phyloP scores from a whole-genome alignment of 2,329 filamentous ascomycete species.

The Ampelomyces quisqualis region DNA sequence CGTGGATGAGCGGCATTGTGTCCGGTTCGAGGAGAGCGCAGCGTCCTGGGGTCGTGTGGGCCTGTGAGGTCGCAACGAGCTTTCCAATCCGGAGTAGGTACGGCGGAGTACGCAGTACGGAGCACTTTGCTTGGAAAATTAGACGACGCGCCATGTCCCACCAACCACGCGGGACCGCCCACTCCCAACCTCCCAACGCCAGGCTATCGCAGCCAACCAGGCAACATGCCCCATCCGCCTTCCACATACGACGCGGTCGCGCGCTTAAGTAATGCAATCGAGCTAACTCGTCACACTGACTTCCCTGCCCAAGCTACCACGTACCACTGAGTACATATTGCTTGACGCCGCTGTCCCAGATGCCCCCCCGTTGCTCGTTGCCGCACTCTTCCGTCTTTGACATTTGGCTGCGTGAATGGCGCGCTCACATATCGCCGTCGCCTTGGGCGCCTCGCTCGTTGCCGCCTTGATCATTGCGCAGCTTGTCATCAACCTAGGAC shows the following conservation, averaged over 20 bases:
- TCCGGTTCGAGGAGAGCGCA: constrained; percentile 19
- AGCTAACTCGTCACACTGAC: neutral
- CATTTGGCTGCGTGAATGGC: constrained; percentile 37
- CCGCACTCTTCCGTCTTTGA: constrained; percentile 21
- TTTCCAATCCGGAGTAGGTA: too few species aligned
- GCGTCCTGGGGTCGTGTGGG: constrained; percentile 8
- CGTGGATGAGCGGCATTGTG: constrained; percentile 66
- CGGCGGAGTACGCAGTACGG: too few species aligned
- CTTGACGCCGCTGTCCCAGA: constrained; percentile 1
- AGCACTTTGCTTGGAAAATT: constrained; percentile 11
- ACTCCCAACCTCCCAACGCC: neutral
- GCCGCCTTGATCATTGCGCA: constrained; percentile 38
- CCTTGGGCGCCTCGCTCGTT: constrained; percentile 40
- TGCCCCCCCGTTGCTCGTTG: constrained; percentile 10
- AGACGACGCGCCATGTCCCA: constrained; percentile 9
- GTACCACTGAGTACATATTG: constrained; percentile 1
- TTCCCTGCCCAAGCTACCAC: neutral
- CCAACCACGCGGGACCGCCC: neutral
- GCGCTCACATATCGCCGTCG: constrained; percentile 43
- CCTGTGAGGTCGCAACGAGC: constrained; percentile 8
- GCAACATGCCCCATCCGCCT: neutral
- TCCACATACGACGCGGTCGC: constrained; percentile 4
- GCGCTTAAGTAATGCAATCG: neutral
- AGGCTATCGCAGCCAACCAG: neutral
- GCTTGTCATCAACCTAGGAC: constrained; percentile 38